Evolutionary conservation across 2,329 filamentous ascomycete genomes (phyloP).

Genomic region (Monosporascus sp.): DNA sequence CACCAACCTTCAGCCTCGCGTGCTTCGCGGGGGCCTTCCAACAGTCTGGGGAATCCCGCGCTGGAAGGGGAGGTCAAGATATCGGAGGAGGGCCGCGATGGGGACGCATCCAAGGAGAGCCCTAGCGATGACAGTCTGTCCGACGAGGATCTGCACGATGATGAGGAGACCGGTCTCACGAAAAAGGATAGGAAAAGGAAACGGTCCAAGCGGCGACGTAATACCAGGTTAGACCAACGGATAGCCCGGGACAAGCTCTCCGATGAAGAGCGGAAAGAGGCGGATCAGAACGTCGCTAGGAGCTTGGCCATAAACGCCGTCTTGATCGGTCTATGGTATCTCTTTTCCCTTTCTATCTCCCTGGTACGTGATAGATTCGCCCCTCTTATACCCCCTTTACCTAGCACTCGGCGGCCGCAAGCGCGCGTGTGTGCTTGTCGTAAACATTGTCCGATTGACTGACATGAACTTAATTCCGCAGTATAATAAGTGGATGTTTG

Average conservation of each 20-base stretch:
- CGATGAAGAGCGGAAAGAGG: constrained; percentile 68
- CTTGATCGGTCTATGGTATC: constrained; percentile 82
- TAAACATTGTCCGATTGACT: constrained; percentile 14
- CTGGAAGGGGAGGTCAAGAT: constrained; percentile 38
- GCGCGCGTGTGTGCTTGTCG: background rate
- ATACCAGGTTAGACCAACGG: constrained; percentile 64
- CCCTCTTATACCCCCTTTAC: background rate
- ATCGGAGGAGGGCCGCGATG: constrained; percentile 34
- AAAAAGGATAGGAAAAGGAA: constrained; percentile 64
- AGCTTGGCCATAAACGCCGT: constrained; percentile 66
- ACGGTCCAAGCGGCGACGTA: constrained; percentile 59
- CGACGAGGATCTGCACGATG: constrained; percentile 71
- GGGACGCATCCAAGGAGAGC: constrained; percentile 21
- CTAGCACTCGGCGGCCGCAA: background rate
- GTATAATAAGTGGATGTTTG: constrained; percentile 99
- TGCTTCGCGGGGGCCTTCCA: constrained; percentile 19
- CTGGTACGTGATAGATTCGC: constrained; percentile 54
- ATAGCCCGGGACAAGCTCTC: constrained; percentile 58
- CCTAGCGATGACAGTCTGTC: constrained; percentile 51
- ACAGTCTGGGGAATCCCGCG: constrained; percentile 22
- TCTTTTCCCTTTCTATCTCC: constrained; percentile 90
- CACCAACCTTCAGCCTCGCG: constrained; percentile 12
- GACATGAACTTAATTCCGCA: constrained; percentile 29
- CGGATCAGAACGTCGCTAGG: constrained; percentile 66
- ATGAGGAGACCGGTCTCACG: constrained; percentile 86